A percentile compares a stretch with the other conserved stretches of the same genome.
These are phyloP conservation scores for Neocallimastix lanati DNA, from an alignment of 192 early-diverging fungal species.

Conservation along the genomic window DNA sequence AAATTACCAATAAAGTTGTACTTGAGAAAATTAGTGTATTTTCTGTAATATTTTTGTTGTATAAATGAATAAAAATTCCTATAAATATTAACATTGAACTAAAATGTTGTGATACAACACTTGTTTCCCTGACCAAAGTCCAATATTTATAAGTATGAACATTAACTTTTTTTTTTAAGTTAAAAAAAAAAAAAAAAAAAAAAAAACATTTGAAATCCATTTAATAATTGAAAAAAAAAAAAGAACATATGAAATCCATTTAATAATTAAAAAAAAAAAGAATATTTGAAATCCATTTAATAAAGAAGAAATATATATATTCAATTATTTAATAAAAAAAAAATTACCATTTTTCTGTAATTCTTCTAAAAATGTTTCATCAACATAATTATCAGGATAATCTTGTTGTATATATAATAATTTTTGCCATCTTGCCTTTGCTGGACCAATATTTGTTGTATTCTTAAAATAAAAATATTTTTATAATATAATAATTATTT, in stretches of 20 bases:
- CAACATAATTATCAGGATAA: constrained; percentile 83
- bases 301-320: constrained; percentile 1
- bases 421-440: constrained; percentile 26
- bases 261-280: too few species aligned
- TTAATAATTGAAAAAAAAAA: too few species aligned
- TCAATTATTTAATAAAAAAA: too few species aligned
- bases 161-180: constrained; percentile 38
- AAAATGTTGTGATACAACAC: constrained; percentile 69
- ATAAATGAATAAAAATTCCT: constrained; percentile 66
- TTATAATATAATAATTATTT: too few species aligned
- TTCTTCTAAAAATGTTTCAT: constrained; percentile 66
- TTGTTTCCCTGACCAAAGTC: constrained; percentile 52
- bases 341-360: constrained; percentile 74
- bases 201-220: too few species aligned
- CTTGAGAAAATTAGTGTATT: constrained; percentile 24
- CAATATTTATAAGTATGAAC: constrained; percentile 69
- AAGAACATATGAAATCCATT: too few species aligned
- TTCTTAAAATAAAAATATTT: not conserved
- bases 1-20: not conserved
- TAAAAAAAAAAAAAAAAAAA: too few species aligned
- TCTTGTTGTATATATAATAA: constrained; percentile 72
- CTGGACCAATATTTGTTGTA: not conserved
- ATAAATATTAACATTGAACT: constrained; percentile 71
- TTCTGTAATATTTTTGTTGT: constrained; percentile 29
- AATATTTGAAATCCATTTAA: too few species aligned